A percentile compares a stretch with the other conserved stretches of the same genome.
phyloP scores from a whole-genome alignment of 2,329 filamentous ascomycete species.

The Cordyceps cateniannulata region DNA sequence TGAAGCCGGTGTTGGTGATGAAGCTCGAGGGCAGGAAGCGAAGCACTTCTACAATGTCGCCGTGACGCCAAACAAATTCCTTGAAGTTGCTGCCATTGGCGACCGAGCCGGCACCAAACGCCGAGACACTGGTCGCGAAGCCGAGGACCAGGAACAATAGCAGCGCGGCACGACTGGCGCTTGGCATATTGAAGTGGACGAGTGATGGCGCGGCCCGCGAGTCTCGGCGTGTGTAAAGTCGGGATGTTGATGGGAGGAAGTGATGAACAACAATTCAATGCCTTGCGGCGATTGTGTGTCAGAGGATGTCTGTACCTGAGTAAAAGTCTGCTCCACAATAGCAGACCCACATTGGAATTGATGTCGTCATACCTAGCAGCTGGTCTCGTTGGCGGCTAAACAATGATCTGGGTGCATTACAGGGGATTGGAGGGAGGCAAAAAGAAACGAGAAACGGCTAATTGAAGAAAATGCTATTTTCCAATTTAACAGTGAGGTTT shows the following conservation, averaged over 20 bases:
- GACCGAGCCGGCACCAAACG: constrained; percentile 34
- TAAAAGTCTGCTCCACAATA: constrained; percentile 1
- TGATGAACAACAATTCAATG: not conserved
- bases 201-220: not conserved
- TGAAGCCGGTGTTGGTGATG: constrained; percentile 31
- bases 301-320: not conserved
- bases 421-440: no score
- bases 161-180: not conserved
- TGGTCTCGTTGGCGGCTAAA: no score
- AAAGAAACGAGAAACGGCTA: no score
- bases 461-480: no score
- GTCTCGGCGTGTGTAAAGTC: not conserved
- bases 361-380: no score
- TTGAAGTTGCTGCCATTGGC: constrained; percentile 32
- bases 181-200: not conserved
- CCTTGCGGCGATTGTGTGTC: no score
- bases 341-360: not conserved
- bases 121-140: constrained; percentile 24
- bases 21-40: constrained; percentile 31
- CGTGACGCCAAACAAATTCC: constrained; percentile 35
- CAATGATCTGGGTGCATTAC: no score
- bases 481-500: no score
- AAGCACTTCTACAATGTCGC: constrained; percentile 33
- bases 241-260: not conserved
- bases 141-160: constrained; percentile 20